These are phyloP conservation scores for Serendipita indica DNA, from an alignment of 768 basidiomycete species.

Conservation along the genomic window DNA sequence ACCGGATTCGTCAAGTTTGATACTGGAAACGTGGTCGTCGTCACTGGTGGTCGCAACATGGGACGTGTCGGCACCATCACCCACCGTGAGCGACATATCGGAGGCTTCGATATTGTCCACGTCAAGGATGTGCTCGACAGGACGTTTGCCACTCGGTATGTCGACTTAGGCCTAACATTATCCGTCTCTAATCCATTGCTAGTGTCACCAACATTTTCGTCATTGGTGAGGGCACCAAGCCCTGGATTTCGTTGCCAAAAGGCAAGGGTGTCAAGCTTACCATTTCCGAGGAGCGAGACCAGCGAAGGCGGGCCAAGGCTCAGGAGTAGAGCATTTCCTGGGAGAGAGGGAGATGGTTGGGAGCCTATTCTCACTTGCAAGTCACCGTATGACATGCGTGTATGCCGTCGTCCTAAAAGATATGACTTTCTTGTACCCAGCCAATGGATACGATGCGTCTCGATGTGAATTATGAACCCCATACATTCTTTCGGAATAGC, in stretches of 20 bases:
- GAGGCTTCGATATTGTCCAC: slow-evolving; percentile 98
- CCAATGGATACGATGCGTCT: not conserved
- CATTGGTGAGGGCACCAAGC: slow-evolving; percentile 88
- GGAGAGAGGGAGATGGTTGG: not conserved
- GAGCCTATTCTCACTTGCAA: not conserved
- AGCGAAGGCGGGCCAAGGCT: slow-evolving; percentile 66
- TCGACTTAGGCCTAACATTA: not conserved
- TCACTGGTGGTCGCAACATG: slow-evolving; percentile 99
- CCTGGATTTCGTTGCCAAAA: slow-evolving; percentile 93
- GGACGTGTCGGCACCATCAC: slow-evolving; percentile 93
- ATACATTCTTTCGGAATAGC: too few relatives aligned
- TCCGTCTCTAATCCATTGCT: slow-evolving; percentile 8
- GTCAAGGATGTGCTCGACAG: slow-evolving; percentile 91
- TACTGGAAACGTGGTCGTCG: slow-evolving; percentile 90
- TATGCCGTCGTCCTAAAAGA: slow-evolving; percentile 10
- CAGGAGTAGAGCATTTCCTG: slow-evolving; percentile 35
- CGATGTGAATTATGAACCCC: too few relatives aligned
- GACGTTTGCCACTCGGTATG: slow-evolving; percentile 91
- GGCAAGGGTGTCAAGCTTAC: slow-evolving; percentile 97
- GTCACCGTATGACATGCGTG: not conserved
- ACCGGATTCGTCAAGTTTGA: slow-evolving; percentile 83
- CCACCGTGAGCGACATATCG: slow-evolving; percentile 92
- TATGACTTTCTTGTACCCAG: not conserved
- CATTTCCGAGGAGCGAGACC: slow-evolving; percentile 91
- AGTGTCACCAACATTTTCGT: slow-evolving; percentile 97